Base-by-base conservation (phyloP, 306 rosid species). In the Coriaria nepalensis region DNA sequence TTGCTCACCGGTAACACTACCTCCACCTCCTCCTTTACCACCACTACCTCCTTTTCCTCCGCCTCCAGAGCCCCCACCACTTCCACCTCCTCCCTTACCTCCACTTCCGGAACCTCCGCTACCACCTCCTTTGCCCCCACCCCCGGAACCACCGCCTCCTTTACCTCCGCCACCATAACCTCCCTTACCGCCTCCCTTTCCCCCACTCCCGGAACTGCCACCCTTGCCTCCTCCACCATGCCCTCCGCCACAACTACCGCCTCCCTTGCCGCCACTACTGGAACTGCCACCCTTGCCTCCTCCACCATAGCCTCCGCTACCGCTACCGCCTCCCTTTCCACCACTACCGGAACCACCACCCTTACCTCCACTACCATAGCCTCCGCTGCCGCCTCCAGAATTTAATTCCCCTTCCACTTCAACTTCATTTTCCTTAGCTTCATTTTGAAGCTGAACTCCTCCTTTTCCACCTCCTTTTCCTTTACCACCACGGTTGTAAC, bases 151-250 rank as follows among this genome's bases (percentile, higher is more conserved):
- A 5, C 7, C 13, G 4, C n/a, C 10, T 10, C 58, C 47, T 40
- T 43, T 33, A 0, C 20, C 54, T 0, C 52, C 47, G 0, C 35
- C 69, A 5, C 62, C 56, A 11, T 37, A 15, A 2, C 40, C 52
- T 0, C 45, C 55, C 1, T 33, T 49, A 7, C 56, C 48, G 5
- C 50, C 42, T 6, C 59, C 42, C 5, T 42, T 49, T 0, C 38
- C 48, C 0, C 52, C 48, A 0, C 62, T 52, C 4, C 52, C 46
- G 0, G 46, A 40, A 0, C 49, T 45, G 6, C 20, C 33, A 1
- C 37, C 42, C 8, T 9, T 10, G 5, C 54, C 66, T 7, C 52
- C 62, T 0, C 56, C 56, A 4, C 34, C 52, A 0, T 47, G 52
- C 0, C 61, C 52, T 2, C 13, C 7, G 4, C 45, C 20, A 6